Conservation (phyloP, 768 basidiomycete genomes). For the Termitomyces sp. region DNA sequence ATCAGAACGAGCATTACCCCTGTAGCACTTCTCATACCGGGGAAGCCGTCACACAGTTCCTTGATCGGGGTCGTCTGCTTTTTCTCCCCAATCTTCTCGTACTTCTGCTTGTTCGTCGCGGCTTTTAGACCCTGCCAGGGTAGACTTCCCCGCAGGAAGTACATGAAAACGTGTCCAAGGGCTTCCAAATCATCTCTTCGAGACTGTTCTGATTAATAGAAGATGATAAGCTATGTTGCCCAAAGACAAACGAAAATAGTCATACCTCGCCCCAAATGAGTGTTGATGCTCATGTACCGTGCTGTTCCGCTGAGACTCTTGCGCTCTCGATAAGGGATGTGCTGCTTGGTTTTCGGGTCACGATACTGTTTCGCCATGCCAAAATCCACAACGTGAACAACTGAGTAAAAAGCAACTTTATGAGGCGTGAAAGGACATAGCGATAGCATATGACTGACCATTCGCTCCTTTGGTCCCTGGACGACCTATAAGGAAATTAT, state of each 20-base stretch:
- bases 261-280: constrained; percentile 92
- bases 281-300: constrained; percentile 99
- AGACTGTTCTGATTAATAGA: constrained; percentile 60
- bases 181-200: constrained; percentile 97
- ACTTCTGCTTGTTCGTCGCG: constrained; percentile 99
- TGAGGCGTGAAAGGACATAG: background rate
- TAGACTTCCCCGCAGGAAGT: constrained; percentile 92
- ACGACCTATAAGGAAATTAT: constrained; percentile 97
- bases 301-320: constrained; percentile 97
- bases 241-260: constrained; percentile 5
- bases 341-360: constrained; percentile 98
- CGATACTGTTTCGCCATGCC: constrained; percentile 99
- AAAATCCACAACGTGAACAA: constrained; percentile 94
- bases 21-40: constrained; percentile 47
- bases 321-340: constrained; percentile 97
- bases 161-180: constrained; percentile 99
- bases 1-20: constrained; percentile 2
- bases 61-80: constrained; percentile 98
- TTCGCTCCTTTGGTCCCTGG: constrained; percentile 88
- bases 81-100: constrained; percentile 99
- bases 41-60: constrained; percentile 93
- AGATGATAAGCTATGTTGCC: constrained; percentile 6
- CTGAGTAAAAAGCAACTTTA: constrained; percentile 27
- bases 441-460: constrained; percentile 35
- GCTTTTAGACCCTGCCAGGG: constrained; percentile 99